A percentile compares a stretch with the other conserved stretches of the same genome.
Evolutionary conservation across 2,329 filamentous ascomycete genomes (phyloP).

Genomic region (Colletotrichum viniferum): DNA sequence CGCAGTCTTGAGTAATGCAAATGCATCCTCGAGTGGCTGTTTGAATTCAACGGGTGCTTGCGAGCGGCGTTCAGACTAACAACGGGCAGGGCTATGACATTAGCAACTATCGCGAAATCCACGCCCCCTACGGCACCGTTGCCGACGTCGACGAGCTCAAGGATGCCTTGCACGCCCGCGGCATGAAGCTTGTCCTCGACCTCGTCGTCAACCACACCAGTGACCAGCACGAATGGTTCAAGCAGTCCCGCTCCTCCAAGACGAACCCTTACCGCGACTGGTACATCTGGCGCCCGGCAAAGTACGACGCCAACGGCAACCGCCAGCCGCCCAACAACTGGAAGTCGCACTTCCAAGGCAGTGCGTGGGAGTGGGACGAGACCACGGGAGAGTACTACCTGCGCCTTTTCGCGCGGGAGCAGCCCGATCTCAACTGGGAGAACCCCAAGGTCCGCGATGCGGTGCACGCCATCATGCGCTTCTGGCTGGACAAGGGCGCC

Average conservation of each 20-base stretch:
- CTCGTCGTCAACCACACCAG: slow-evolving; percentile 76
- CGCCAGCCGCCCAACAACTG: slow-evolving; percentile 67
- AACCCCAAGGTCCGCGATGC: slow-evolving; percentile 67
- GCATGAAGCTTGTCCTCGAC: slow-evolving; percentile 74
- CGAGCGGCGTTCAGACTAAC: background rate
- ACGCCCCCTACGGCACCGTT: slow-evolving; percentile 70
- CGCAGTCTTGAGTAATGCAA: background rate
- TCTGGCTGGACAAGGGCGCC: slow-evolving; percentile 74
- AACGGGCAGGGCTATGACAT: slow-evolving; percentile 66
- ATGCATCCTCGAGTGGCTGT: background rate
- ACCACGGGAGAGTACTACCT: slow-evolving; percentile 61
- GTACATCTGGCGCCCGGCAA: slow-evolving; percentile 70
- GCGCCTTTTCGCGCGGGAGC: slow-evolving; percentile 71
- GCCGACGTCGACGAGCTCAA: slow-evolving; percentile 70
- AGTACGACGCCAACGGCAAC: slow-evolving; percentile 59
- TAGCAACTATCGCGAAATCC: slow-evolving; percentile 69
- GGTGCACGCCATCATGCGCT: slow-evolving; percentile 72
- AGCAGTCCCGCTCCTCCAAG: slow-evolving; percentile 57
- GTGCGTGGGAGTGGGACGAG: slow-evolving; percentile 55
- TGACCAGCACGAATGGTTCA: slow-evolving; percentile 62
- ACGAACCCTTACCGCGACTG: slow-evolving; percentile 61
- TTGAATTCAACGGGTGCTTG: background rate
- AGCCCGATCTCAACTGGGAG: slow-evolving; percentile 83
- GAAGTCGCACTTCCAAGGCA: slow-evolving; percentile 35
- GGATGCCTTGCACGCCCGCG: slow-evolving; percentile 61